Conservation (phyloP, 768 basidiomycete species). For the Phylloporus arenicola region DNA sequence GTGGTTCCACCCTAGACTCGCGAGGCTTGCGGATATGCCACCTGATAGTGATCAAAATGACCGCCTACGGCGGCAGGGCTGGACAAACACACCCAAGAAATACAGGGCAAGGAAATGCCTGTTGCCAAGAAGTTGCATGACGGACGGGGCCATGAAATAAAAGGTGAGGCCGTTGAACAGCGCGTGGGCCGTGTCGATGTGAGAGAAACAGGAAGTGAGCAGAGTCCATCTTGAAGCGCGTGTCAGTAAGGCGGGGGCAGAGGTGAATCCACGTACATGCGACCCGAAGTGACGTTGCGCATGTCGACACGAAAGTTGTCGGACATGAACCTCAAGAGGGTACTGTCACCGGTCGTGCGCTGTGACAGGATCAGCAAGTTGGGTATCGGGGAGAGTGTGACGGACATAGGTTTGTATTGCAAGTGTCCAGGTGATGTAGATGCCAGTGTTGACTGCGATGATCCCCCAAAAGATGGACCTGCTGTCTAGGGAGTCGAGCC, state of each 20-base stretch:
- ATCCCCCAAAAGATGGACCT: slow-evolving; percentile 57
- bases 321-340: slow-evolving; percentile 45
- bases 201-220: slow-evolving; percentile 68
- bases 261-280: slow-evolving; percentile 44
- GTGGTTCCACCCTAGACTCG: slow-evolving; percentile 44
- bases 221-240: slow-evolving; percentile 59
- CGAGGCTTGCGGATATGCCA: slow-evolving; percentile 51
- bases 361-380: slow-evolving; percentile 2
- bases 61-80: not conserved
- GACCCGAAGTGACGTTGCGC: slow-evolving; percentile 56
- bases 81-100: slow-evolving; percentile 49
- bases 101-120: slow-evolving; percentile 68
- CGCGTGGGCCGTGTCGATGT: slow-evolving; percentile 53
- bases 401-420: slow-evolving; percentile 29
- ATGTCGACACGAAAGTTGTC: slow-evolving; percentile 61
- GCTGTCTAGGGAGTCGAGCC: slow-evolving; percentile 50
- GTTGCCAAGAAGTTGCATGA: slow-evolving; percentile 60
- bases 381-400: slow-evolving; percentile 15
- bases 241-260: not conserved
- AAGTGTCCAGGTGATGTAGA: slow-evolving; percentile 57
- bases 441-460: slow-evolving; percentile 54
- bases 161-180: slow-evolving; percentile 75
- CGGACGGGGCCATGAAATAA: slow-evolving; percentile 67
- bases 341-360: slow-evolving; percentile 37
- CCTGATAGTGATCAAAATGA: slow-evolving; percentile 35